These are phyloP conservation scores for Rosellinia necatrix DNA, from an alignment of 2,329 filamentous ascomycete genomes.

Conservation along the genomic window DNA sequence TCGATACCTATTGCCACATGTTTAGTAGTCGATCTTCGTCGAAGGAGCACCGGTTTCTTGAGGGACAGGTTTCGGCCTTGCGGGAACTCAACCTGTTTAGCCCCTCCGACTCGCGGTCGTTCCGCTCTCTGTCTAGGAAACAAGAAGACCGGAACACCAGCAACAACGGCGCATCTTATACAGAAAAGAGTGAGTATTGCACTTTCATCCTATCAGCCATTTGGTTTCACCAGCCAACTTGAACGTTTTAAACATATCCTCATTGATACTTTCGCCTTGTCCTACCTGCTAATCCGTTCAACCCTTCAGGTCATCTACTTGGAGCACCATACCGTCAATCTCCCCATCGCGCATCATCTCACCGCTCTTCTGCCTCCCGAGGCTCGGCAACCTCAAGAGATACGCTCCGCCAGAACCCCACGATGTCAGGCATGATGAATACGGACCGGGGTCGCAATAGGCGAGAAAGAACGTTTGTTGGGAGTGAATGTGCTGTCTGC, in stretches of 20 bases:
- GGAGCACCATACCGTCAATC: constrained; percentile 42
- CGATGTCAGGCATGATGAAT: constrained; percentile 70
- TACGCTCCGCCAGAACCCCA: constrained; percentile 39
- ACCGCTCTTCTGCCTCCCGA: constrained; percentile 46
- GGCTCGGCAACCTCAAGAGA: constrained; percentile 45
- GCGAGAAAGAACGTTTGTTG: constrained; percentile 92
- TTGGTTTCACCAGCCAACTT: constrained; percentile 25
- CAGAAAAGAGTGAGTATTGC: constrained; percentile 48
- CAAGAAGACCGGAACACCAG: constrained; percentile 38
- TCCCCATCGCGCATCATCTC: constrained; percentile 43
- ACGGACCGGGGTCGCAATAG: constrained; percentile 78
- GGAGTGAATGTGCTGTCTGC: constrained; percentile 92
- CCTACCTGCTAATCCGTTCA: constrained; percentile 32
- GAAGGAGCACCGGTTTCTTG: constrained; percentile 46
- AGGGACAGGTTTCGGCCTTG: constrained; percentile 44
- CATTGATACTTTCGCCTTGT: constrained; percentile 4
- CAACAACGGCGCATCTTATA: constrained; percentile 42
- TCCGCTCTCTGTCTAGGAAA: constrained; percentile 38
- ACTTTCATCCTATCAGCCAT: constrained; percentile 14
- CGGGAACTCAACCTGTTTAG: constrained; percentile 51
- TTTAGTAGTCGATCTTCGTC: constrained; percentile 52
- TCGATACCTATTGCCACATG: constrained; percentile 44
- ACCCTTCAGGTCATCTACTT: constrained; percentile 45
- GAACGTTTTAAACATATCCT: constrained; percentile 18
- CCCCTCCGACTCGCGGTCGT: constrained; percentile 39